Evolutionary conservation across 2,329 filamentous ascomycete species (phyloP).

Genomic region (Verticillium klebahnii): DNA sequence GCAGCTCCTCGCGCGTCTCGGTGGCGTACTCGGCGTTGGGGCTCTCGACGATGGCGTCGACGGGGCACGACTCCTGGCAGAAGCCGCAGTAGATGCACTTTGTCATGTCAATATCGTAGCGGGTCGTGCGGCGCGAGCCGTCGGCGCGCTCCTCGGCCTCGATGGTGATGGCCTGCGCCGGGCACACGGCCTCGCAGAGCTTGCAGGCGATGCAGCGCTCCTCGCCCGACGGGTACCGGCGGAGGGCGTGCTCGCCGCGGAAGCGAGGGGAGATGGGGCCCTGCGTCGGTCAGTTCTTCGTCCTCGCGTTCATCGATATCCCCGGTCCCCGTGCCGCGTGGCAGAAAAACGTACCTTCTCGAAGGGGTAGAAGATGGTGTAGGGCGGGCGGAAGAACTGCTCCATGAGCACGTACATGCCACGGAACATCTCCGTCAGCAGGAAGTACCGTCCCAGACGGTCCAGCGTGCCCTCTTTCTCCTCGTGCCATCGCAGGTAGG

Average conservation of each 20-base stretch:
- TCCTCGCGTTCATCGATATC: neutral
- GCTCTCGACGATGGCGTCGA: constrained; percentile 77
- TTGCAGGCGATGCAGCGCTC: constrained; percentile 99
- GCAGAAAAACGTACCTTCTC: constrained; percentile 62
- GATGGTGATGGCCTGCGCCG: constrained; percentile 96
- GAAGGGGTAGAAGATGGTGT: constrained; percentile 97
- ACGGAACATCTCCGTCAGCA: constrained; percentile 90
- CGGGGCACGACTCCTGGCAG: constrained; percentile 98
- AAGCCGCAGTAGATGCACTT: constrained; percentile 99
- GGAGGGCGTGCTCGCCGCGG: constrained; percentile 94
- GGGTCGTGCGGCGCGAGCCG: constrained; percentile 88
- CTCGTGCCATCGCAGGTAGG: constrained; percentile 74
- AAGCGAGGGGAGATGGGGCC: constrained; percentile 97
- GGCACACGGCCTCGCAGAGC: constrained; percentile 94
- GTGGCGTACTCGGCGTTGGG: constrained; percentile 61
- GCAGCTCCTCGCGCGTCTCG: constrained; percentile 78
- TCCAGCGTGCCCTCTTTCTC: constrained; percentile 73
- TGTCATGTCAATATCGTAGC: constrained; percentile 99
- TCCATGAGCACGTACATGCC: constrained; percentile 98
- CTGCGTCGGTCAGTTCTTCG: constrained; percentile 24
- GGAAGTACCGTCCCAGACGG: constrained; percentile 87
- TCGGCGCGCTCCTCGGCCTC: constrained; percentile 98
- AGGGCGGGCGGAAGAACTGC: constrained; percentile 98
- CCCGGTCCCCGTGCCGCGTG: too few relatives aligned
- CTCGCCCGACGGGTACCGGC: constrained; percentile 94